Conservation (phyloP, 108 stramenopile genomes). For the Stephanodiscus minutulus region DNA sequence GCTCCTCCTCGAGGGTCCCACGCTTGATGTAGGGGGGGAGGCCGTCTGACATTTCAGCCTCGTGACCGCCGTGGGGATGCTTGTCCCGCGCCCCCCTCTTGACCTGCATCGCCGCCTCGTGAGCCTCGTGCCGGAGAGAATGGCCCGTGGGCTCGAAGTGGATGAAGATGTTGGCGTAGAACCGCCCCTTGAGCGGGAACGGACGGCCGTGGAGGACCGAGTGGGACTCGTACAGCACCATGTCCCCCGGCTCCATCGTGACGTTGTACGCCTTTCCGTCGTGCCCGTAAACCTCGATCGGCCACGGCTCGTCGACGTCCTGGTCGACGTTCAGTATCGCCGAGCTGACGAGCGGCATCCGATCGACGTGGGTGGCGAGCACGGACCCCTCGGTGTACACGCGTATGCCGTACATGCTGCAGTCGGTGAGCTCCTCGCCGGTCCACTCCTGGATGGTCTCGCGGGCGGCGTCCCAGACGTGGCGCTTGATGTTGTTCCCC, state of each 20-base stretch:
- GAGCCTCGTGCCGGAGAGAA: slow-evolving; percentile 71
- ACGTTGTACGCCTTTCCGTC: slow-evolving; percentile 88
- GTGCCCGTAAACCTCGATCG: slow-evolving; percentile 91
- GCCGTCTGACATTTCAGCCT: slow-evolving; percentile 52
- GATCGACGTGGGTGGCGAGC: slow-evolving; percentile 91
- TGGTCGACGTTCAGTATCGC: slow-evolving; percentile 90
- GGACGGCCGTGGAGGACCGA: slow-evolving; percentile 92
- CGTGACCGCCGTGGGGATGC: slow-evolving; percentile 68
- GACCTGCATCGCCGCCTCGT: slow-evolving; percentile 50
- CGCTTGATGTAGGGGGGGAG: slow-evolving; percentile 73
- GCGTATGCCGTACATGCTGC: slow-evolving; percentile 89
- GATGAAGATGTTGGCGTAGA: slow-evolving; percentile 89
- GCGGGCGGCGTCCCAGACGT: slow-evolving; percentile 74
- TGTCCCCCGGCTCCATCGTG: slow-evolving; percentile 91
- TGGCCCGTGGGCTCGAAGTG: slow-evolving; percentile 86
- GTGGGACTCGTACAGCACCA: slow-evolving; percentile 90
- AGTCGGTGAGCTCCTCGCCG: slow-evolving; percentile 76
- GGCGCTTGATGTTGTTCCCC: slow-evolving; percentile 62
- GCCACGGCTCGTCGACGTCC: slow-evolving; percentile 95
- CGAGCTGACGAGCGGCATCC: slow-evolving; percentile 83
- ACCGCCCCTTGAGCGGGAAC: slow-evolving; percentile 86
- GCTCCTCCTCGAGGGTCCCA: slow-evolving; percentile 65
- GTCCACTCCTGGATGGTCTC: slow-evolving; percentile 86
- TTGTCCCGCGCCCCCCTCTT: slow-evolving; percentile 60
- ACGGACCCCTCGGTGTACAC: slow-evolving; percentile 84